A percentile compares a stretch with the other conserved stretches of the same genome.
Evolutionary conservation across 495 filamentous ascomycete species (phyloP).

Genomic region (Paragyromitra xinjiangensis): DNA sequence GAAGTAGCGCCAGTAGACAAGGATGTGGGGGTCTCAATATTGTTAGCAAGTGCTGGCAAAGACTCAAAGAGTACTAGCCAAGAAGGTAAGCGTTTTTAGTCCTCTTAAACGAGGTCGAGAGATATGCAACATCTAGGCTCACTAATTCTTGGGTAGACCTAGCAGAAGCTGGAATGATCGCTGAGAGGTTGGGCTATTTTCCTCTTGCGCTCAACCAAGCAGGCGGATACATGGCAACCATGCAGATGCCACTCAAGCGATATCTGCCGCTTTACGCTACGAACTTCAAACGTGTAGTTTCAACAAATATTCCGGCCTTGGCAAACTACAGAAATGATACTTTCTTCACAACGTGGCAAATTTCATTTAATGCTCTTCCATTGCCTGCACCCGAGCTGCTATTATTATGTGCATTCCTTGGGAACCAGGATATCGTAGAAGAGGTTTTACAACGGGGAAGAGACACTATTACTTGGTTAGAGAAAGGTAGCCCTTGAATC

Average conservation of each 20-base stretch:
- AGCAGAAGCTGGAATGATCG: slow-evolving; percentile 22
- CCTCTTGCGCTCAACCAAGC: slow-evolving; percentile 46
- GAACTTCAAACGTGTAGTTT: slow-evolving; percentile 18
- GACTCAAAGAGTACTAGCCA: background rate
- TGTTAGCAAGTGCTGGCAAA: slow-evolving; percentile 26
- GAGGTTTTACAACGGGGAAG: slow-evolving; percentile 24
- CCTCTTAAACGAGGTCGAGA: background rate
- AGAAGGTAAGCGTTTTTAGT: background rate
- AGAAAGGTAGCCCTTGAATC: slow-evolving; percentile 1
- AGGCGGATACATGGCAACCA: slow-evolving; percentile 43
- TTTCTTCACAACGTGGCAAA: slow-evolving; percentile 43
- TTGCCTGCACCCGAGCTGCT: slow-evolving; percentile 22
- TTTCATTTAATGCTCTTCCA: slow-evolving; percentile 24
- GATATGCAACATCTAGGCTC: background rate
- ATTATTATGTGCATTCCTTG: slow-evolving; percentile 42
- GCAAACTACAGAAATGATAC: slow-evolving; percentile 41
- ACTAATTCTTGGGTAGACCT: slow-evolving; percentile 6
- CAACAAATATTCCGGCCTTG: background rate
- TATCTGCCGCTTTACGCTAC: slow-evolving; percentile 31
- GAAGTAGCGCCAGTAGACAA: slow-evolving; percentile 24
- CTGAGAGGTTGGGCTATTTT: slow-evolving; percentile 31
- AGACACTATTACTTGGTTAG: background rate
- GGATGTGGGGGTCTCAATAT: slow-evolving; percentile 23
- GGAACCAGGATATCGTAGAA: slow-evolving; percentile 29
- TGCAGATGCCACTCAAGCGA: slow-evolving; percentile 22